These are phyloP conservation scores for Tetrahymena thermophila DNA, from an alignment of 73 alveolate genomes.

Conservation along the genomic window DNA sequence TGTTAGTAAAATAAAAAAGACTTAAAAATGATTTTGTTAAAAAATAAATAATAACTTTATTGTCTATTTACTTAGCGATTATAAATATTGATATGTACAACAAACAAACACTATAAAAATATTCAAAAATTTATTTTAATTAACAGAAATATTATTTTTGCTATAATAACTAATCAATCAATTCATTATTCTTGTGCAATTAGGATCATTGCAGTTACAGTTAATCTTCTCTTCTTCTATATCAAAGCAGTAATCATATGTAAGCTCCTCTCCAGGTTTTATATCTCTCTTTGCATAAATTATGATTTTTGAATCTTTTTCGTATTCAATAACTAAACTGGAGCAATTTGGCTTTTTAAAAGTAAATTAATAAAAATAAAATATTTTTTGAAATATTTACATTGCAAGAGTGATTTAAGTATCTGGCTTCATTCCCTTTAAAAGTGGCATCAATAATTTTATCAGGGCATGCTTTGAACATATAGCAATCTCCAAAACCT, in stretches of 20 bases:
- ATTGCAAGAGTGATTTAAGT: slow-evolving; percentile 90
- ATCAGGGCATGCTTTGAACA: slow-evolving; percentile 88
- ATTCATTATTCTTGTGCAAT: slow-evolving; percentile 87
- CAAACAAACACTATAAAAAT: too few species aligned
- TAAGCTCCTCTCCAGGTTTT: slow-evolving; percentile 88
- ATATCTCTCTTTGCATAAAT: slow-evolving; percentile 85
- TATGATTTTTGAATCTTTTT: slow-evolving; percentile 81
- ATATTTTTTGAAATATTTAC: slow-evolving; percentile 1
- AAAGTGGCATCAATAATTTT: slow-evolving; percentile 92
- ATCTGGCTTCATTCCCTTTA: slow-evolving; percentile 92
- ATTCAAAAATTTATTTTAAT: background rate
- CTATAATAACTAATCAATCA: slow-evolving; percentile 6
- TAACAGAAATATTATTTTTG: background rate
- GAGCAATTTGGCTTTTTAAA: slow-evolving; percentile 68
- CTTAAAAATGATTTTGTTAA: too few species aligned
- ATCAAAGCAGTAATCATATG: slow-evolving; percentile 91
- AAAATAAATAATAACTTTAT: too few species aligned
- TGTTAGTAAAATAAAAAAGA: too few species aligned
- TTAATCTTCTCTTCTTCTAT: slow-evolving; percentile 87
- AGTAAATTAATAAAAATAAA: background rate
- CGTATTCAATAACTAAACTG: slow-evolving; percentile 76
- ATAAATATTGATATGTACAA: too few species aligned
- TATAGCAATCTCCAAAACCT: slow-evolving; percentile 96
- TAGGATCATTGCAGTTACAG: slow-evolving; percentile 91
- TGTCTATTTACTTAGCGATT: too few species aligned